Percentiles rank a stretch among this genome's conserved stretches.
Evolutionary conservation across 371 early-diverging fungal genomes (phyloP).

Genomic region (Thermomucor indicae-seudaticae): DNA sequence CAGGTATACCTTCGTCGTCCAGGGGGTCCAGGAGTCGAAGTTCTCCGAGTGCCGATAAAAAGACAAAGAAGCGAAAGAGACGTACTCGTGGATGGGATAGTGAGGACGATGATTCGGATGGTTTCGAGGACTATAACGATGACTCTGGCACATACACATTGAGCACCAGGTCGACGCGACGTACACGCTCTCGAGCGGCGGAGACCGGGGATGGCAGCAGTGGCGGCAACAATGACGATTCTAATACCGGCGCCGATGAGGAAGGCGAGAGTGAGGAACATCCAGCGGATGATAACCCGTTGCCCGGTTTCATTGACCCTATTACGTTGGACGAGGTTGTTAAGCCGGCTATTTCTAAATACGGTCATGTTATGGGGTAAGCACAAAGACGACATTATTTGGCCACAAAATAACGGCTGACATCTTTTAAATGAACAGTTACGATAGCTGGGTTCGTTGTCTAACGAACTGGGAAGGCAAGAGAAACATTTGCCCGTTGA

Average conservation of each 20-base stretch:
- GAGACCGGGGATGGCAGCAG: slow-evolving; percentile 9
- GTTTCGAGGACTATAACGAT: slow-evolving; percentile 50
- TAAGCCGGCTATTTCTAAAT: slow-evolving; percentile 92
- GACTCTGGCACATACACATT: slow-evolving; percentile 57
- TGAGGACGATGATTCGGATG: slow-evolving; percentile 44
- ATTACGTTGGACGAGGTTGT: slow-evolving; percentile 89
- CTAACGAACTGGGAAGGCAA: slow-evolving; percentile 74
- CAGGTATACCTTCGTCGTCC: slow-evolving; percentile 10
- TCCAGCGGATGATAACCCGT: slow-evolving; percentile 67
- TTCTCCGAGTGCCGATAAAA: slow-evolving; percentile 13
- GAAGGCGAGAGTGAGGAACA: slow-evolving; percentile 26
- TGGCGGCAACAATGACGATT: slow-evolving; percentile 10
- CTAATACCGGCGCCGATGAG: slow-evolving; percentile 14
- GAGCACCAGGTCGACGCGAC: slow-evolving; percentile 26
- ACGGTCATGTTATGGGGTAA: slow-evolving; percentile 93
- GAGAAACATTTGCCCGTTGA: slow-evolving; percentile 88
- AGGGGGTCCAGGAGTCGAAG: slow-evolving; percentile 2
- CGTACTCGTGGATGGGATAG: slow-evolving; percentile 25
- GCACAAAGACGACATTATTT: background rate
- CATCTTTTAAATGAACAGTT: slow-evolving; percentile 22
- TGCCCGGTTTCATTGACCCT: slow-evolving; percentile 91
- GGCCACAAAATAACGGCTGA: background rate
- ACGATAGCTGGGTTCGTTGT: slow-evolving; percentile 92
- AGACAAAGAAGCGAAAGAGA: slow-evolving; percentile 20
- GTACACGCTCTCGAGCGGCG: slow-evolving; percentile 10